Conservation (phyloP, 148 eudicot species). For the Limonium bicolor region DNA sequence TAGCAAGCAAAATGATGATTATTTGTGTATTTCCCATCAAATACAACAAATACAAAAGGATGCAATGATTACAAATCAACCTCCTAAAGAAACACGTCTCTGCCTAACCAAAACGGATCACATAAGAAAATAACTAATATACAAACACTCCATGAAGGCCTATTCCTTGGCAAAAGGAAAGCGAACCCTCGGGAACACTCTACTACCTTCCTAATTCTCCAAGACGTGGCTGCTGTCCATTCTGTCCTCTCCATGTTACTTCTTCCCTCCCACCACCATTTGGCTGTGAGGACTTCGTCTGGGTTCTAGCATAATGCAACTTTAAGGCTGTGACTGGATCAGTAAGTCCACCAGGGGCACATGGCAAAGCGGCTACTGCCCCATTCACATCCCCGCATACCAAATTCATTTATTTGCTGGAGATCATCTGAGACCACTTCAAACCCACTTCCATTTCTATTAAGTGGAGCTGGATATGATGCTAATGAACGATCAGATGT, state of each 20-base stretch:
- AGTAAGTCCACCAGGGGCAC: conserved; percentile 43
- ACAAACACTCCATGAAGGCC: conserved; percentile 48
- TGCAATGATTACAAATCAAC: neutral
- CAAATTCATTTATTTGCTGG: conserved; percentile 33
- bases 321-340: conserved; percentile 82
- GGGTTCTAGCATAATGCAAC: conserved; percentile 49
- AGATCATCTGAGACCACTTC: conserved; percentile 23
- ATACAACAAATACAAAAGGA: conserved; percentile 66
- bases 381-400: conserved; percentile 32
- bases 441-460: conserved; percentile 39
- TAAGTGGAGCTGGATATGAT: conserved; percentile 34
- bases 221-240: too few species aligned
- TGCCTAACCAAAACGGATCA: conserved; percentile 11
- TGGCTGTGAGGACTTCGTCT: conserved; percentile 16
- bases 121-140: conserved; percentile 15
- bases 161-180: neutral
- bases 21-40: conserved; percentile 25
- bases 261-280: conserved; percentile 18
- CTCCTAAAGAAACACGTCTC: conserved; percentile 15
- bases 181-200: conserved; percentile 11
- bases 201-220: conserved; percentile 68
- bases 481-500: conserved; percentile 17
- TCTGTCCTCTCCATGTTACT: conserved; percentile 37
- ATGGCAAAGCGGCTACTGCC: conserved; percentile 19
- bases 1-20: conserved; percentile 26